These are phyloP conservation scores for Phialophora macrospora DNA, from an alignment of 2,329 filamentous ascomycete species.

Conservation along the genomic window DNA sequence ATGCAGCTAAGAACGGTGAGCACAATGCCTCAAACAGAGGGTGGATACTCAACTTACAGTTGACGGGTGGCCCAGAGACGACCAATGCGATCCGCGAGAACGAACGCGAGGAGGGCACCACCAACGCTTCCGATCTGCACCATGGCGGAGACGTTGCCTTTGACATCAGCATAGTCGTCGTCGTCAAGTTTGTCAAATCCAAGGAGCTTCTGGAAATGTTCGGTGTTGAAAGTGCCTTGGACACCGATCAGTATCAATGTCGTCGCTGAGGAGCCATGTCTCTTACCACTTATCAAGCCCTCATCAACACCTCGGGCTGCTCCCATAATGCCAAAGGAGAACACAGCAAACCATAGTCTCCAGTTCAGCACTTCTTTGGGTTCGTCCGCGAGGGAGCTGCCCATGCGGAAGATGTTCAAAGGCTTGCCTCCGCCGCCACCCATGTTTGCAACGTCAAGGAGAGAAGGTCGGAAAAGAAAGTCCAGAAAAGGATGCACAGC, in stretches of 20 bases:
- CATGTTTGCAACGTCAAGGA: constrained; percentile 2
- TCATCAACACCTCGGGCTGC: constrained; percentile 35
- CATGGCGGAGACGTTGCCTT: constrained; percentile 49
- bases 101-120: constrained; percentile 44
- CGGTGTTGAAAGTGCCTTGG: constrained; percentile 42
- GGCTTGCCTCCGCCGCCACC: constrained; percentile 40
- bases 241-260: neutral
- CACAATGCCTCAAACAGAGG: constrained; percentile 36
- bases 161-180: constrained; percentile 42
- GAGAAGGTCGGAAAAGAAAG: neutral
- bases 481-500: neutral
- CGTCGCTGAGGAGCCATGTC: neutral
- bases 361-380: constrained; percentile 44
- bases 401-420: constrained; percentile 47
- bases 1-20: constrained; percentile 31
- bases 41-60: neutral
- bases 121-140: constrained; percentile 48
- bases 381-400: constrained; percentile 38
- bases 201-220: constrained; percentile 36
- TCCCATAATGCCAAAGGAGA: constrained; percentile 40
- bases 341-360: constrained; percentile 40
- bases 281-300: constrained; percentile 36
- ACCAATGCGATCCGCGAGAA: constrained; percentile 42
- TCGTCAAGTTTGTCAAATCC: constrained; percentile 34
- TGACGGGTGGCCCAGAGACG: constrained; percentile 39